Conservation (phyloP, 768 basidiomycete genomes). For the Mycena venus region DNA sequence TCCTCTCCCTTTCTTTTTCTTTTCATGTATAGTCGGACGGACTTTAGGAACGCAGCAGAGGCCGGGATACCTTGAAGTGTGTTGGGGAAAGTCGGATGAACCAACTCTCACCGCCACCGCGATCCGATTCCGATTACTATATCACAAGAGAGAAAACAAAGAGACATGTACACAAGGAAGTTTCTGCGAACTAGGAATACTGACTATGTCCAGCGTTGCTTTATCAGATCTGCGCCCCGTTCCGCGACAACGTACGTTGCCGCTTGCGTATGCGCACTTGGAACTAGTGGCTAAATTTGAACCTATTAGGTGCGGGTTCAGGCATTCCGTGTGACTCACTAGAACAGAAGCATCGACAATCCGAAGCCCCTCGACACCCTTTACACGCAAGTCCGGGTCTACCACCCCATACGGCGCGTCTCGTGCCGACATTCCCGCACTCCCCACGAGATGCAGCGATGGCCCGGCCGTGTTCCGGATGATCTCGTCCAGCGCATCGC, state of each 20-base stretch:
- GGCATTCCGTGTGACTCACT: neutral
- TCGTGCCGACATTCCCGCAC: constrained; percentile 14
- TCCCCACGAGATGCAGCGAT: constrained; percentile 10
- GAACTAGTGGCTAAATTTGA: neutral
- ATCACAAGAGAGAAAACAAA: neutral
- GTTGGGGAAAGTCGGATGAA: neutral
- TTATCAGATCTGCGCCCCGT: constrained; percentile 13
- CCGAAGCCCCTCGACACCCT: constrained; percentile 24
- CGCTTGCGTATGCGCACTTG: constrained; percentile 9
- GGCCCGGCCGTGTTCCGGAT: neutral
- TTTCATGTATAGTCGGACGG: no score
- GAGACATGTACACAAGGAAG: neutral
- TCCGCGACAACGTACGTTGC: constrained; percentile 10
- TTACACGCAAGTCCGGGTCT: constrained; percentile 31
- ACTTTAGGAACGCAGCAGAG: neutral
- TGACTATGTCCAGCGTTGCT: neutral
- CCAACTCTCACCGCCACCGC: constrained; percentile 1
- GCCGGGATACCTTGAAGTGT: neutral
- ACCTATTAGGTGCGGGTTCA: neutral
- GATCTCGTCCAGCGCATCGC: neutral
- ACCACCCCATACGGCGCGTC: constrained; percentile 29
- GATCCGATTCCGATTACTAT: neutral
- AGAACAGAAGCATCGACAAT: constrained; percentile 35
- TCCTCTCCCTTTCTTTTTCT: no score
- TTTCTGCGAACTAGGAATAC: neutral